Evolutionary conservation across 176 grass and related monocot genomes (phyloP), one percentile per base, ranked within the genome.

Genomic region (Cocos nucifera): DNA sequence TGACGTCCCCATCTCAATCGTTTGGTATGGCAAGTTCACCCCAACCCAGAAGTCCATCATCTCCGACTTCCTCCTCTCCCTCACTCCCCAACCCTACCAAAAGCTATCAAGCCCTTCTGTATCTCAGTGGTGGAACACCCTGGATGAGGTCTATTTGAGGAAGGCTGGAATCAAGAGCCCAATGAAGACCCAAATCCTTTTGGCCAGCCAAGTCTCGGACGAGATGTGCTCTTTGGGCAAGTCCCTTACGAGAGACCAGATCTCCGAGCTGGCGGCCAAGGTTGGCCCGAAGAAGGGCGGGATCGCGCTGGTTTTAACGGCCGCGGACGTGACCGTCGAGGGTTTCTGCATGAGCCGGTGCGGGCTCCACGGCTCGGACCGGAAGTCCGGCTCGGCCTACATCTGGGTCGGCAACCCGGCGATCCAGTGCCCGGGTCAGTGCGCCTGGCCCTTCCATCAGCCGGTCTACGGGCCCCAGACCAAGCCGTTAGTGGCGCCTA

Each of bases 1-100:
- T 50, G 76, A 48, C 50, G 79, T 87, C 73, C 65, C 86, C 56
- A 52, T 89, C 22, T 86, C 83, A 63, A 72, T 95, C 70, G 59
- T 89, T 35, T 89, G 90, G 86, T 89, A 95, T 77, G 82, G 90
- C 18, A 68, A 79, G 63, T 95, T 95, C 86, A 67, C 82, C 15
- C 66, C 83, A 3, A 4, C 77, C 12, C 86, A 95, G 54, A 86
- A 86, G 14, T 77, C 86, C 17, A 68, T 79, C 8, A 32, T 95
- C 49, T 73, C 83, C 16, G 90, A 95, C 72, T 95, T 89, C 77
- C 63, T 95, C 62, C 69, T 80, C 2, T 86, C 86, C 1, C 64
- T 89, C 17, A 29, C 83, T 2, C 1, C 75, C 0, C 73, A 59
- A 56, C 3, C 10, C 4, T 17, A 3, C 4, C 35, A 10, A 44